Evolutionary conservation across 495 filamentous ascomycete species (phyloP).

Genomic region (Penicillium robsamsonii): DNA sequence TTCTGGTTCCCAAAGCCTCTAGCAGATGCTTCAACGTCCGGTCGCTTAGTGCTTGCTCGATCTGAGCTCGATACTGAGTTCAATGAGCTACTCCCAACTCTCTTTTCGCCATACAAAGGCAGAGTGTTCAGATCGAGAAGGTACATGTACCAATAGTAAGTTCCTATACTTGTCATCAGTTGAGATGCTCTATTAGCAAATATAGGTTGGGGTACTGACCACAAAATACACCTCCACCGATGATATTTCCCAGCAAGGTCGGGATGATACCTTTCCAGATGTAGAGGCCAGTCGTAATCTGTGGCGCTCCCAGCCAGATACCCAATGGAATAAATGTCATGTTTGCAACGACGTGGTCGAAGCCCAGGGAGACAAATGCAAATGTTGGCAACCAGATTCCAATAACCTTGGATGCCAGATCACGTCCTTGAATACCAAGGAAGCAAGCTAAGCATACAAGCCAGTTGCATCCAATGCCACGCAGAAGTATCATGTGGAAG

Average conservation of each 20-base stretch:
- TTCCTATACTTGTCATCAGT: conserved; percentile 18
- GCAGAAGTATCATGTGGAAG: conserved; percentile 60
- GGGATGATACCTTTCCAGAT: conserved; percentile 67
- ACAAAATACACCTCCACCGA: conserved; percentile 55
- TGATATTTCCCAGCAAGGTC: conserved; percentile 54
- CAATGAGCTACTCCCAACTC: conserved; percentile 8
- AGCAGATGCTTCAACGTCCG: conserved; percentile 29
- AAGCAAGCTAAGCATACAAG: conserved; percentile 61
- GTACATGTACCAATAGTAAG: conserved; percentile 54
- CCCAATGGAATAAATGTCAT: conserved; percentile 62
- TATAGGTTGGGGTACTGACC: conserved; percentile 23
- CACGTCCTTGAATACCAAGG: conserved; percentile 54
- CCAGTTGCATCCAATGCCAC: conserved; percentile 64
- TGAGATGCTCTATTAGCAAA: neutral
- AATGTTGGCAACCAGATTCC: conserved; percentile 66
- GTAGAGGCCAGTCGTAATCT: conserved; percentile 52
- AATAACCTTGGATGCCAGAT: conserved; percentile 54
- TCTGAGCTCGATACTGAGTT: neutral
- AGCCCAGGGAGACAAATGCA: conserved; percentile 56
- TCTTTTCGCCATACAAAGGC: conserved; percentile 19
- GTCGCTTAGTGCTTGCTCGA: conserved; percentile 13
- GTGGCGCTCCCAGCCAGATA: conserved; percentile 52
- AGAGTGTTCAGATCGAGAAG: conserved; percentile 30
- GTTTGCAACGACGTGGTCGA: conserved; percentile 64
- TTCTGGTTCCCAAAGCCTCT: conserved; percentile 1